phyloP scores from a whole-genome alignment of 768 basidiomycete species.

The Boletus rubescentipes region DNA sequence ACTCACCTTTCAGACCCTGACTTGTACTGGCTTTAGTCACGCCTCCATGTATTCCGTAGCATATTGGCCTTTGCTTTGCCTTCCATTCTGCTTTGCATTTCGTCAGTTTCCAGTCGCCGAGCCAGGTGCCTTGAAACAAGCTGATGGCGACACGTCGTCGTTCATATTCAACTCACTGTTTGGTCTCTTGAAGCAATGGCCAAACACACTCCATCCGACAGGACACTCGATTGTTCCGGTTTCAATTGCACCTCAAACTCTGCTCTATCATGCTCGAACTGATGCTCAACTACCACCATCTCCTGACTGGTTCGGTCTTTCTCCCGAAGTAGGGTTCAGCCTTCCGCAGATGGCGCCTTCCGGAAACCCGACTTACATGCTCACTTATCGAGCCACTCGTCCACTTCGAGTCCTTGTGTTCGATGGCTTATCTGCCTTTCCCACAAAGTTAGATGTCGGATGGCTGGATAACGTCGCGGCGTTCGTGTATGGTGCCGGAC shows the following conservation, averaged over 20 bases:
- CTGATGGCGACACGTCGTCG: background rate
- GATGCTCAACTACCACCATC: background rate
- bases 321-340: constrained; percentile 5
- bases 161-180: constrained; percentile 7
- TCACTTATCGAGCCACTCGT: constrained; percentile 4
- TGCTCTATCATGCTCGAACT: constrained; percentile 1
- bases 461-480: constrained; percentile 1
- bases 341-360: constrained; percentile 3
- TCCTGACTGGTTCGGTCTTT: constrained; percentile 5
- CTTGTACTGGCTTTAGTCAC: background rate
- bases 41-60: background rate
- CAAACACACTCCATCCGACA: constrained; percentile 3
- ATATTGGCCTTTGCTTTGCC: background rate
- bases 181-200: constrained; percentile 8
- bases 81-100: background rate
- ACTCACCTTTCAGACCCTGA: too few relatives aligned
- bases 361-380: background rate
- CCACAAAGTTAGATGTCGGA: constrained; percentile 3
- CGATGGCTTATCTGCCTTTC: constrained; percentile 3
- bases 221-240: constrained; percentile 3
- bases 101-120: background rate
- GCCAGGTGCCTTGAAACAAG: background rate
- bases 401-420: background rate
- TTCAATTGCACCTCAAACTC: constrained; percentile 1
- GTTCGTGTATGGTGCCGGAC: constrained; percentile 3